Evolutionary conservation across 345 rosid species (phyloP).

Genomic region (Salix koriyanagi): DNA sequence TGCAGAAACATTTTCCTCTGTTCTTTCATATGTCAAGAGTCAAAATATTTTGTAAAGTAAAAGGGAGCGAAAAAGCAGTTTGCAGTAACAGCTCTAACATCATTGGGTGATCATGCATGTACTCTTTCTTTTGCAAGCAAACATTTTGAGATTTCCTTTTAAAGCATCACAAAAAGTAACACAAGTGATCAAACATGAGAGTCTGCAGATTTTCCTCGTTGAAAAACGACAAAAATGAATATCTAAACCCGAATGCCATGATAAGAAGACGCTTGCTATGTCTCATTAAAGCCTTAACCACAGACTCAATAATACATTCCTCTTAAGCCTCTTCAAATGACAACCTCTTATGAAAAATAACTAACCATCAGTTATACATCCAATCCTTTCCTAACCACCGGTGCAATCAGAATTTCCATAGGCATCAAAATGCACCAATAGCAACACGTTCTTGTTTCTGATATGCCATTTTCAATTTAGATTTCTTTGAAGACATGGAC

Average conservation of each 20-base stretch:
- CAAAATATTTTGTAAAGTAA: neutral
- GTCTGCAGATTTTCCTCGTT: neutral
- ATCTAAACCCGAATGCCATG: neutral
- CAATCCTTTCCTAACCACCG: neutral
- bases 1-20: neutral
- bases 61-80: neutral
- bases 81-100: neutral
- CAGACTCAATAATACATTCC: neutral
- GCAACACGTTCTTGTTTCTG: neutral
- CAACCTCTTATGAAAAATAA: neutral
- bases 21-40: neutral
- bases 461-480: neutral
- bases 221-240: neutral
- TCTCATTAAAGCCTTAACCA: neutral
- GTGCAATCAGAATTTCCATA: neutral
- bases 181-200: neutral
- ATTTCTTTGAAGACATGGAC: neutral
- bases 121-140: neutral
- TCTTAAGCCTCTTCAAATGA: neutral
- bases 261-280: neutral
- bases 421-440: neutral
- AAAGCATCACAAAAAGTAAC: neutral
- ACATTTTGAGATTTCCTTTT: neutral
- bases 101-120: neutral
- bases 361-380: neutral